Evolutionary conservation across 2,329 filamentous ascomycete genomes (phyloP), one percentile per base, ranked within the genome.

Genomic region (Pyrenochaeta sp.): DNA sequence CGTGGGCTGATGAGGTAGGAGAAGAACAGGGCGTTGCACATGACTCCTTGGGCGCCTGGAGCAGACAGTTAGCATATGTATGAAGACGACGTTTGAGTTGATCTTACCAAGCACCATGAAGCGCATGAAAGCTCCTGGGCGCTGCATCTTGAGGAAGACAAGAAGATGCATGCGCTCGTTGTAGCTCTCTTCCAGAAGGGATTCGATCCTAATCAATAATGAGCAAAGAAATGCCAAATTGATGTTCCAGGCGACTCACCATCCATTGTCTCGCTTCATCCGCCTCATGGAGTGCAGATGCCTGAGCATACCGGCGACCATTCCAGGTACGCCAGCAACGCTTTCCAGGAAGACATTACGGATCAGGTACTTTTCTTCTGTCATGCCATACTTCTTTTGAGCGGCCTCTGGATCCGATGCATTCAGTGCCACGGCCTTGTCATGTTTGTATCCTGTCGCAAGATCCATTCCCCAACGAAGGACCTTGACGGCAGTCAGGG

Each of bases 141-240:
- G 82, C 44, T 87, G 88, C 81, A 96, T 88, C 73, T 95, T 96
- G 71, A 99, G 85, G 72, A 97, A 96, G 0, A 89, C 94, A 20
- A 96, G 76, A 1, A 96, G 83, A 63, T 96, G 90, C 91, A 97
- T 96, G 18, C 92, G 81, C 72, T 96, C 91, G 69, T 96, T 96
- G 74, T 90, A 95, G 52, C 86, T 89, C 75, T 96, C 90, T 71
- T 95, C 90, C 1, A 96, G 81, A 7, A 96, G 78, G 0, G 89
- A 93, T 73, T 96, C 91, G 67, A 99, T 97, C 90, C 88, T 81
- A 39, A n/a, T n/a, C n/a, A n/a, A n/a, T n/a, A n/a, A n/a, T n/a
- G n/a, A n/a, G n/a, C n/a, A n/a, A n/a, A n/a, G n/a, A n/a, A n/a
- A n/a, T n/a, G n/a, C n/a, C n/a, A n/a, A n/a, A n/a, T n/a, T n/a